These are phyloP conservation scores for Neurospora sp. DNA, from an alignment of 495 filamentous ascomycete species.

Conservation along the genomic window DNA sequence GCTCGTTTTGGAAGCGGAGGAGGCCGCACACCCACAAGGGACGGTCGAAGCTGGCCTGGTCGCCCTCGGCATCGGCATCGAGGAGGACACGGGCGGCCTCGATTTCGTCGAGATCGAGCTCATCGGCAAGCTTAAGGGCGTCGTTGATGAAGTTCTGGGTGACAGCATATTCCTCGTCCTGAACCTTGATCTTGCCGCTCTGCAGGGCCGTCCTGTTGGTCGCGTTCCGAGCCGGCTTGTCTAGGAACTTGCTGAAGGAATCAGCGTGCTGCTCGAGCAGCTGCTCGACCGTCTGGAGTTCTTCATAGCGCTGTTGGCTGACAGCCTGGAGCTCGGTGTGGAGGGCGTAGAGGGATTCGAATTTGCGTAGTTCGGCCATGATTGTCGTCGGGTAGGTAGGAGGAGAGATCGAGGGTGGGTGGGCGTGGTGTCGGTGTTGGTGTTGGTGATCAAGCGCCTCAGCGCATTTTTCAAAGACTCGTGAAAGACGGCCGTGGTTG, in stretches of 20 bases:
- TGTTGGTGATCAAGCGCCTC: not conserved
- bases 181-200: slow-evolving; percentile 55
- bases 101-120: slow-evolving; percentile 80
- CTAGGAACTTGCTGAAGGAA: slow-evolving; percentile 67
- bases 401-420: slow-evolving; percentile 1
- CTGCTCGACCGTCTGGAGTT: slow-evolving; percentile 50
- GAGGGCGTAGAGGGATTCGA: slow-evolving; percentile 63
- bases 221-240: slow-evolving; percentile 62
- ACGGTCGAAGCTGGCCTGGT: slow-evolving; percentile 54
- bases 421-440: not conserved
- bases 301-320: slow-evolving; percentile 48
- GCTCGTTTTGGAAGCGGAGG: slow-evolving; percentile 73
- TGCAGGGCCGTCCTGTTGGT: slow-evolving; percentile 45
- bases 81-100: slow-evolving; percentile 67
- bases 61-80: slow-evolving; percentile 53
- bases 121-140: slow-evolving; percentile 70
- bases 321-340: slow-evolving; percentile 68
- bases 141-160: slow-evolving; percentile 80
- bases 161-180: slow-evolving; percentile 64
- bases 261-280: slow-evolving; percentile 60
- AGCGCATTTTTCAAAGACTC: slow-evolving; percentile 11
- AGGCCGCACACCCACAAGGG: slow-evolving; percentile 61
- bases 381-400: slow-evolving; percentile 15
- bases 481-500: slow-evolving; percentile 1
- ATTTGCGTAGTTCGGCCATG: slow-evolving; percentile 57